Evolutionary conservation across 129 eudicot species (phyloP), one percentile per base, ranked within the genome.

Genomic region (Deinandra increscens): DNA sequence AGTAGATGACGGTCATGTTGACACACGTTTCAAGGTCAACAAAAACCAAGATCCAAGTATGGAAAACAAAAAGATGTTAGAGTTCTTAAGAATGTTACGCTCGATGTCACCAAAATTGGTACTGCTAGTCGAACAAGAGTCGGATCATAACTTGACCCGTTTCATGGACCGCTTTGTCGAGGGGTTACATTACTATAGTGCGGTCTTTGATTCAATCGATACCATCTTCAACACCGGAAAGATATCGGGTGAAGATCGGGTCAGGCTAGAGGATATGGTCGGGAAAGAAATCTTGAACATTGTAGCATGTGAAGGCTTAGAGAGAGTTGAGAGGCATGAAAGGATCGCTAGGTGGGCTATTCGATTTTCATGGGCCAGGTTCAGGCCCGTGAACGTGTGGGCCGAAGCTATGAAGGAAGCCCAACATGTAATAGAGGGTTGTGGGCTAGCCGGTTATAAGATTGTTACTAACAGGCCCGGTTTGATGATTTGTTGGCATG

Each of bases 401-500:
- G 17, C 34, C 38, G 79, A 66, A 12, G 36, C 70, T 9, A 67
- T 83, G 84, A 82, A 83, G 17, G 91, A 83, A 60, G 84, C 82
- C 42, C 70, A 42, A 11, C 45, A 41, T 38, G 36, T 83, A 22
- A 78, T 80, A 15, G 84, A 75, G 54, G 49, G 73, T 29, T 78
- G 60, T 71, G 78, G 85, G 60, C 58, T 75, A 1, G 41, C 15
- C 60, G 88, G 88, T 39, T 86, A 80, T 67, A 83, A 83, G 33
- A 39, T 83, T 0, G 60, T 78, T 23, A 72, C 45, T 44, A 64
- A 78, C 37, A 71, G 70, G 41, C 86, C 78, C 5, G 79, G 79
- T 59, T 80, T 68, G 80, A 78, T 83, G 82, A 83, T 86, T 20
- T 83, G 88, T 72, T 86, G 88, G 88, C 86, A 87, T 66, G 93